phyloP scores from a whole-genome alignment of 108 stramenopile species.

The Nitzschia sp. region DNA sequence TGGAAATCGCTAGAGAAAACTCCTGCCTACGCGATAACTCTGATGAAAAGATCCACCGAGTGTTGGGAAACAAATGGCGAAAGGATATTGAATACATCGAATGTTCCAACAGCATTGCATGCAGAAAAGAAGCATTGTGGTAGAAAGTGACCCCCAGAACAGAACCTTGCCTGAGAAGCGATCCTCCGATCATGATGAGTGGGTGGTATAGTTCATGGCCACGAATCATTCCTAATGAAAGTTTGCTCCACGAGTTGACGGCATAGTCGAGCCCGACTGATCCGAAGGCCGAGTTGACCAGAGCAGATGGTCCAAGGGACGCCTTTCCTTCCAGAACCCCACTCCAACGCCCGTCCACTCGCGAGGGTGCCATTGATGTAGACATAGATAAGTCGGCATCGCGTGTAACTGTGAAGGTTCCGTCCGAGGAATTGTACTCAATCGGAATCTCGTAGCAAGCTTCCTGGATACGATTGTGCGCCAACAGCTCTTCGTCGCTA shows the following conservation, averaged over 20 bases:
- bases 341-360: slow-evolving; percentile 25
- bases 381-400: slow-evolving; percentile 26
- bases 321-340: slow-evolving; percentile 31
- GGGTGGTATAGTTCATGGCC: slow-evolving; percentile 25
- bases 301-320: not conserved
- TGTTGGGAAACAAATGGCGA: slow-evolving; percentile 17
- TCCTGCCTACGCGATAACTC: slow-evolving; percentile 26
- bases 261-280: slow-evolving; percentile 35
- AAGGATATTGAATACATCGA: slow-evolving; percentile 26
- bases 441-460: slow-evolving; percentile 34
- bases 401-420: slow-evolving; percentile 15
- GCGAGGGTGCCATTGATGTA: slow-evolving; percentile 32
- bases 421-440: slow-evolving; percentile 6
- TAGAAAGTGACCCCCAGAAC: slow-evolving; percentile 27
- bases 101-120: slow-evolving; percentile 23
- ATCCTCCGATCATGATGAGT: slow-evolving; percentile 27
- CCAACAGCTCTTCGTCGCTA: not conserved
- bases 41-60: slow-evolving; percentile 24
- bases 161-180: slow-evolving; percentile 10
- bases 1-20: slow-evolving; percentile 15
- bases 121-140: slow-evolving; percentile 17
- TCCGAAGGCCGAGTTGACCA: slow-evolving; percentile 13
- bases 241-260: slow-evolving; percentile 1
- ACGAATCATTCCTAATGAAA: slow-evolving; percentile 35
- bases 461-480: slow-evolving; percentile 4